Base-by-base conservation (phyloP, 805 yeast species). In the Saccharomycopsis capsularis region DNA sequence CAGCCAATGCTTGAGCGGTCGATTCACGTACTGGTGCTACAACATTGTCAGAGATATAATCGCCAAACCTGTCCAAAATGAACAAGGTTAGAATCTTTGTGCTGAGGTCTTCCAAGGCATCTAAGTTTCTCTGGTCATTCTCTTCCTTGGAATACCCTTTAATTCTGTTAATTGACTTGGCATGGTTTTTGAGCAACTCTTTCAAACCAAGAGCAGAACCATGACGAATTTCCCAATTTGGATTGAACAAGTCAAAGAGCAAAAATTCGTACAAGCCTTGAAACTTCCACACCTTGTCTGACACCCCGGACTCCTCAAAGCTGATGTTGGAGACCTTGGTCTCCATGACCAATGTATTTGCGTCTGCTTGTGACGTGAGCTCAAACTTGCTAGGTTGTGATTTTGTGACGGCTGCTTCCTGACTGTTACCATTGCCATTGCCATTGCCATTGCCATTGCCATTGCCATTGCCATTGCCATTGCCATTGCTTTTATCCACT, bases 21-120 rank as follows among this genome's bases (percentile, higher is more conserved):
- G 96, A 88, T 66, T 95, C 99, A 60, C 99, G 71, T 3, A 93
- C 98, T 1, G 99, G 99, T 0, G 98, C 98, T 35, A 93, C 95
- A 13, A 93, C 99, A 4, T 95, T 95, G 61, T 93, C 99, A 39
- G 95, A 83, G 29, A 93, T 95, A 64, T 86, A 93, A 68, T 93
- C 99, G 42, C 97, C 98, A 66, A 93, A 93, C 57, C 98, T 69
- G 66, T 93, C 99, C 46, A 93, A 69, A 2, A 97, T 91, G 64
- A 93, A 87, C 11, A 93, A 70, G 4, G 95, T 84, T 59, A 95
- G 73, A 41, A 93, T 62, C 53, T 97, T 74, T 18, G 93, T 87
- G 2, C 95, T 83, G 50, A 91, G 70, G 65, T 93, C 98, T 63
- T 93, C 96, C 32, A 93, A 69, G 47, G 90, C 84, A 40, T 71